Base-by-base conservation (phyloP, 805 yeast species). In the Saccharomycopsis sp. region DNA sequence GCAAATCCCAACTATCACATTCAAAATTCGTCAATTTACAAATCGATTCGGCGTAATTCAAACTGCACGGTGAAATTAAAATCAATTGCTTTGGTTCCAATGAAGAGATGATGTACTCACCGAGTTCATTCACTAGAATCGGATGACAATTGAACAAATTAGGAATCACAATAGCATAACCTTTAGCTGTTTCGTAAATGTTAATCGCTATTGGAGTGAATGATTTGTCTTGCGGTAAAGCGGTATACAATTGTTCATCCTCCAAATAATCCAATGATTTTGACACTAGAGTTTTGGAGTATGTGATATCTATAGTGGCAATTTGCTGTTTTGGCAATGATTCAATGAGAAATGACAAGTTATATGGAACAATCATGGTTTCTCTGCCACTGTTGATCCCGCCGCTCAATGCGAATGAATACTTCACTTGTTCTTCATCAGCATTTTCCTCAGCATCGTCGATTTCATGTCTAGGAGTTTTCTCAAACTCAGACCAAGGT, bases 221-320 rank as follows among this genome's bases (percentile, higher is more conserved):
- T 48, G 53, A 11, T 17, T 47, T 43, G 17, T 34, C 31, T 14
- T 34, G 40, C 5, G 44, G 21, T 4, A 51, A 33, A 13, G 71
- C 70, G 3, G 61, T 37, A 54, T 74, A 74, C 29, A 74, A 59
- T 49, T 73, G 77, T 50, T 74, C 75, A 41, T 71, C 74, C 8
- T 69, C 74, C 13, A 44, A 31, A 28, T 28, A 45, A 11, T 38
- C 40, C 14, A 36, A 39, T 16, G 41, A 42, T 20, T 16, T 20
- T 3, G 24, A 28, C 26, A 23, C 41, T 27, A 26, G n/a, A 23
- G 31, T 7, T 6, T 4, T 4, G 14, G 29, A 6, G n/a, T 13
- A 14, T 37, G 34, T 40, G 7, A 27, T 36, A 5, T 36, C 27
- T 20, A 14, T 7, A 28, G 13, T 22, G 16, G 33, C 38, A n/a